A percentile compares a stretch with the other conserved stretches of the same genome.
Conservation (phyloP, 352 stramenopile species). For the Blastocystis sp. region DNA sequence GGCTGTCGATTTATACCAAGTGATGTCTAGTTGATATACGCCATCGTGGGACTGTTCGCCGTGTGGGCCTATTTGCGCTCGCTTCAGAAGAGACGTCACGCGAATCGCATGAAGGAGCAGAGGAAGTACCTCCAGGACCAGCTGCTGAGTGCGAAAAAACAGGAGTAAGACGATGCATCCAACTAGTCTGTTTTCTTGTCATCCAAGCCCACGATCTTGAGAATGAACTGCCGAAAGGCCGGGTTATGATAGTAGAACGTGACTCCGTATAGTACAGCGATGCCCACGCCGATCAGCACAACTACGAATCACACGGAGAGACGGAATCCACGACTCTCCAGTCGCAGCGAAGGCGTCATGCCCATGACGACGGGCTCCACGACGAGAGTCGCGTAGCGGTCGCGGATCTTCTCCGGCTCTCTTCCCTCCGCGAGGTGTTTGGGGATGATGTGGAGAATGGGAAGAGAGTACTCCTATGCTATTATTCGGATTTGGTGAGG, state of each 20-base stretch:
- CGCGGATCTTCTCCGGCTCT: background rate
- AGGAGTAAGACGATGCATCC: background rate
- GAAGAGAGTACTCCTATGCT: slow-evolving; percentile 1
- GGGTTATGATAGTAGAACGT: slow-evolving; percentile 5
- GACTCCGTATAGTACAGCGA: background rate
- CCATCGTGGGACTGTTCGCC: background rate
- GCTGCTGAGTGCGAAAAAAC: background rate
- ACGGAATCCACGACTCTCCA: background rate
- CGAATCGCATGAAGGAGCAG: background rate
- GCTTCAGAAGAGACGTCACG: slow-evolving; percentile 18
- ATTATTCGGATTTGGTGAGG: too few relatives aligned
- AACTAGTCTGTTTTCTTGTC: slow-evolving; percentile 14
- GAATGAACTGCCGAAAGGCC: background rate
- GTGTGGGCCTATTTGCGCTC: background rate
- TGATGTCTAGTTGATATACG: slow-evolving; percentile 4
- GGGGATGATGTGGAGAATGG: slow-evolving; percentile 41
- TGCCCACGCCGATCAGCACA: background rate
- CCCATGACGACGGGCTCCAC: slow-evolving; percentile 18
- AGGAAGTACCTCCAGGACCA: background rate
- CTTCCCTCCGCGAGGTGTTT: background rate
- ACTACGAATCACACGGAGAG: background rate
- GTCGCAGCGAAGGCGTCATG: background rate
- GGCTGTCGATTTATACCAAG: background rate
- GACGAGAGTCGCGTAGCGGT: slow-evolving; percentile 18
- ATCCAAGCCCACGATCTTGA: background rate